These are phyloP conservation scores for Berberis thunbergii DNA, from an alignment of 164 flowering plant genomes.

Conservation along the genomic window DNA sequence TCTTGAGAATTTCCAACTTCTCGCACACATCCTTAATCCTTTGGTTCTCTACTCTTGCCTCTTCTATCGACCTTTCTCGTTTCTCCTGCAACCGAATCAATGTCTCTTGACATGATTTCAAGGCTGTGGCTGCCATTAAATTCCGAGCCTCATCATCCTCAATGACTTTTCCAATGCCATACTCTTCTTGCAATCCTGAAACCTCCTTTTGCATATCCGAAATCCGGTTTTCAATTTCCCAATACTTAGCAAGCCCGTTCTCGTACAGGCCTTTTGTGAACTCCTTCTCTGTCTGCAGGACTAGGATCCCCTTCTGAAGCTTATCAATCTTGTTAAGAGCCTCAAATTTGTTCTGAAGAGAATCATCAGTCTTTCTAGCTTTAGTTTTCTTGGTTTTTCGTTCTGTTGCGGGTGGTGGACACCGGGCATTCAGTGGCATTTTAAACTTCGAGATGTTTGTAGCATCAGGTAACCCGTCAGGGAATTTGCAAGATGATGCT, in stretches of 20 bases:
- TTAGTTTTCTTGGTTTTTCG: conserved; percentile 16
- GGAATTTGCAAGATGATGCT: conserved; percentile 1
- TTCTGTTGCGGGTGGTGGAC: conserved; percentile 23
- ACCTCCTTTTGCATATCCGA: conserved; percentile 42
- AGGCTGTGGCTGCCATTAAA: no score
- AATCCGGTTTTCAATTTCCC: conserved; percentile 56
- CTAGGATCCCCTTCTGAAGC: conserved; percentile 58
- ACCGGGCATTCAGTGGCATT: conserved; percentile 19
- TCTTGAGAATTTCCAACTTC: conserved; percentile 31
- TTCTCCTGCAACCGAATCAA: conserved; percentile 42
- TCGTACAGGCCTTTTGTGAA: conserved; percentile 62
- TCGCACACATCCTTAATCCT: conserved; percentile 32
- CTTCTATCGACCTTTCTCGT: conserved; percentile 34
- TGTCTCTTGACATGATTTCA: conserved; percentile 23
- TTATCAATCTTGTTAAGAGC: conserved; percentile 55
- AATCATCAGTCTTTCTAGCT: conserved; percentile 16
- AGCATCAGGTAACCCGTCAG: conserved; percentile 12
- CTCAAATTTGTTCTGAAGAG: conserved; percentile 48
- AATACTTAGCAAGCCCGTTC: conserved; percentile 40
- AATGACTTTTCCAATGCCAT: conserved; percentile 25
- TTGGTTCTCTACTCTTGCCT: conserved; percentile 34
- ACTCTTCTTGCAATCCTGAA: conserved; percentile 53
- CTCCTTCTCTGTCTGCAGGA: conserved; percentile 70
- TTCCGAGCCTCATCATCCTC: no score
- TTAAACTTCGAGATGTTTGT: conserved; percentile 23